Evolutionary conservation across 176 grass and related monocot genomes (phyloP).

Genomic region (Zea mays): Zm-B73-REFERENCE-NAM-5.0 NC_050104.1:161001001-161001500

Average conservation of each 20-base stretch:
- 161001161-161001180: slow-evolving; percentile 83
- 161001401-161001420: slow-evolving; percentile 76
- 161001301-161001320: slow-evolving; percentile 92
- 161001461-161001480: slow-evolving; percentile 24
- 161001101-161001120: slow-evolving; percentile 98
- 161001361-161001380: slow-evolving; percentile 78
- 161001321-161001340: slow-evolving; percentile 83
- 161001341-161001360: slow-evolving; percentile 75
- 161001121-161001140: slow-evolving; percentile 93
- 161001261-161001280: background rate
- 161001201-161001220: background rate
- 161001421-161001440: slow-evolving; percentile 53
- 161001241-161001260: background rate
- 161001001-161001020: background rate
- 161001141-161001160: slow-evolving; percentile 82
- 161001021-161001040: background rate
- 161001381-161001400: slow-evolving; percentile 67
- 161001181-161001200: slow-evolving; percentile 95
- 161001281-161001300: slow-evolving; percentile 58
- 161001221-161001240: background rate
- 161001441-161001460: background rate
- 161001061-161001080: background rate
- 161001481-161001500: background rate
- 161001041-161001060: slow-evolving; percentile 1
- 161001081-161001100: slow-evolving; percentile 79